phyloP scores from a whole-genome alignment of 2,329 filamentous ascomycete species.

The Sphaceloma murrayae region DNA sequence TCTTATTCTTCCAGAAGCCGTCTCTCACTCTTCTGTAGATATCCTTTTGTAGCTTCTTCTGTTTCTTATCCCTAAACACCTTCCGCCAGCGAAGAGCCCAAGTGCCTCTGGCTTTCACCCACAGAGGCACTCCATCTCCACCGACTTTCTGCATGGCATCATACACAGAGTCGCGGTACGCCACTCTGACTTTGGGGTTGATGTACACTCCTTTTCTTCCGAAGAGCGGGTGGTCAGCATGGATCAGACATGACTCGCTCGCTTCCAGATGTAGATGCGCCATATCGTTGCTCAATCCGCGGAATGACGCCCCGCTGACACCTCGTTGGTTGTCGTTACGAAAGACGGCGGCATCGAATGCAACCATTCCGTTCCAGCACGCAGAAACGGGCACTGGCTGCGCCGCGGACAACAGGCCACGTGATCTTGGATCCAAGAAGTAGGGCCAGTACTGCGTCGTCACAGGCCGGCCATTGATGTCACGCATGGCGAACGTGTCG shows the following conservation, averaged over 20 bases:
- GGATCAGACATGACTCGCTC: slow-evolving; percentile 71
- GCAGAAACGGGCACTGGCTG: slow-evolving; percentile 50
- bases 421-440: slow-evolving; percentile 44
- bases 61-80: slow-evolving; percentile 31
- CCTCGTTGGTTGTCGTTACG: too few species aligned
- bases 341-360: slow-evolving; percentile 48
- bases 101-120: slow-evolving; percentile 43
- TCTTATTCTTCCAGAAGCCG: slow-evolving; percentile 25
- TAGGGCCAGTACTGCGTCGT: slow-evolving; percentile 51
- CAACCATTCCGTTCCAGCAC: slow-evolving; percentile 58
- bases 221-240: slow-evolving; percentile 57
- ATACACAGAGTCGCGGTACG: slow-evolving; percentile 45
- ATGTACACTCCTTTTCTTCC: slow-evolving; percentile 49
- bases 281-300: slow-evolving; percentile 54
- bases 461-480: slow-evolving; percentile 43
- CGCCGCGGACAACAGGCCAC: slow-evolving; percentile 45
- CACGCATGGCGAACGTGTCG: slow-evolving; percentile 54
- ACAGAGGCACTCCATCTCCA: slow-evolving; percentile 40
- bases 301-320: slow-evolving; percentile 50
- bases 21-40: slow-evolving; percentile 18
- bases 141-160: slow-evolving; percentile 18
- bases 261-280: slow-evolving; percentile 55
- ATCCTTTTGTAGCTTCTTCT: slow-evolving; percentile 22
- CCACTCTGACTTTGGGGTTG: slow-evolving; percentile 61
- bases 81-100: slow-evolving; percentile 51